Conservation (phyloP, 257 asterid genomes). For the Dorcoceras hygrometricum region DNA sequence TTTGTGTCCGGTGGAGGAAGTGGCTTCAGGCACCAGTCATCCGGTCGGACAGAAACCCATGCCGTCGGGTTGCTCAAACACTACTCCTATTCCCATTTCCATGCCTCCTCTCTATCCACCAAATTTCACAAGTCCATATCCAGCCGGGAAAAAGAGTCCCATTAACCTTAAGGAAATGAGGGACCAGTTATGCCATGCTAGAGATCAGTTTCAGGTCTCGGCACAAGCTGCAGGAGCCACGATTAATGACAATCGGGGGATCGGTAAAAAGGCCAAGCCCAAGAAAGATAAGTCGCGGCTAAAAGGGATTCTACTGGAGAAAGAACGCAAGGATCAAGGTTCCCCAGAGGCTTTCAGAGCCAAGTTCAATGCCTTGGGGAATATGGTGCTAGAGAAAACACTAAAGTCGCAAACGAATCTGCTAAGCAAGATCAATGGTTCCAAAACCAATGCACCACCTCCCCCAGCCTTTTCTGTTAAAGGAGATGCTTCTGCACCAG, state of each 20-base stretch:
- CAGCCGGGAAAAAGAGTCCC: slow-evolving; percentile 30
- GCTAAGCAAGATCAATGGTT: slow-evolving; percentile 33
- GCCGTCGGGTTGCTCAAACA: no score
- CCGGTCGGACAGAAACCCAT: slow-evolving; percentile 19
- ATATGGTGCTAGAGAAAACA: slow-evolving; percentile 57
- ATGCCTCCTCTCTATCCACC: slow-evolving; percentile 24
- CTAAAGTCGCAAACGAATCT: slow-evolving; percentile 38
- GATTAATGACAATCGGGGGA: slow-evolving; percentile 43
- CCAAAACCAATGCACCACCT: slow-evolving; percentile 27
- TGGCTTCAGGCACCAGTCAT: slow-evolving; percentile 28
- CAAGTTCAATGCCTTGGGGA: slow-evolving; percentile 59
- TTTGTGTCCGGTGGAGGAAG: slow-evolving; percentile 38
- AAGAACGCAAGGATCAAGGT: slow-evolving; percentile 48
- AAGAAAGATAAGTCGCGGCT: slow-evolving; percentile 62
- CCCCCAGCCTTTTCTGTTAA: slow-evolving; percentile 25
- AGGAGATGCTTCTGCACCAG: slow-evolving; percentile 34
- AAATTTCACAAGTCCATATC: slow-evolving; percentile 22
- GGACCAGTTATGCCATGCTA: slow-evolving; percentile 31
- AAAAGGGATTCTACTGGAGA: slow-evolving; percentile 57
- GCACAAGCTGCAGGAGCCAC: slow-evolving; percentile 18
- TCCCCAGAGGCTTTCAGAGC: slow-evolving; percentile 65
- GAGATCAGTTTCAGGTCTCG: slow-evolving; percentile 26
- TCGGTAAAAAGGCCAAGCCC: slow-evolving; percentile 36
- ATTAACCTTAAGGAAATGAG: slow-evolving; percentile 32
- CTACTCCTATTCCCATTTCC: no score